These are phyloP conservation scores for Chimonanthus praecox DNA, from an alignment of 164 flowering plant genomes.

Conservation along the genomic window DNA sequence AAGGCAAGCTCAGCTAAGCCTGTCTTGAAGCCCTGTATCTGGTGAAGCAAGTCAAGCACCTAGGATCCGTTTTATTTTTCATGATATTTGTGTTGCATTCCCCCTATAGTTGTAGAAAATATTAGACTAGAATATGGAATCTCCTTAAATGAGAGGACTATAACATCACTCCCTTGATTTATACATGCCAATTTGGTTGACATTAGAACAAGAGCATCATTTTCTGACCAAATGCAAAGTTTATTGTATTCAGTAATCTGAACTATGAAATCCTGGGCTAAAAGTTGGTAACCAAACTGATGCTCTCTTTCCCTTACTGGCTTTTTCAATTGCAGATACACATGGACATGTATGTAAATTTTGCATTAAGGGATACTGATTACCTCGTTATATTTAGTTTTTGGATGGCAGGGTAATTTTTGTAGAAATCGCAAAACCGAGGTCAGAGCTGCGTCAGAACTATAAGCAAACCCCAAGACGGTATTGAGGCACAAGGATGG, in stretches of 20 bases:
- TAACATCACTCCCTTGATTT: no score
- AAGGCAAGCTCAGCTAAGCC: neutral
- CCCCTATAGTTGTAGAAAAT: no score
- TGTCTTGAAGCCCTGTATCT: neutral
- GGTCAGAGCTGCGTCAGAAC: constrained; percentile 49
- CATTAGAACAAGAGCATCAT: neutral
- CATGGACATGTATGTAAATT: neutral
- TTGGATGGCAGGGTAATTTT: constrained; percentile 94
- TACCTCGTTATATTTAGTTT: constrained; percentile 41
- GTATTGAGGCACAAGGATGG: constrained; percentile 8
- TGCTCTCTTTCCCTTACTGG: neutral
- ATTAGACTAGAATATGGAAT: neutral
- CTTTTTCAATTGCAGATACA: neutral
- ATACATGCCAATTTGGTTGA: neutral
- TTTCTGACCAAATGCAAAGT: neutral
- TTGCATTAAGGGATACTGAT: neutral
- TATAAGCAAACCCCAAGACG: constrained; percentile 27
- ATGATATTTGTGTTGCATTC: neutral
- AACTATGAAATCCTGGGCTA: neutral
- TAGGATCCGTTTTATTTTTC: neutral
- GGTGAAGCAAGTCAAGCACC: neutral
- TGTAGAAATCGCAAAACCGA: constrained; percentile 80
- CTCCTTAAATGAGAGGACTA: neutral
- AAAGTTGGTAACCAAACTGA: neutral
- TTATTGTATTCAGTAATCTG: neutral